Conservation (phyloP, 441 rosid genomes). For the Jatropha multifida region DNA sequence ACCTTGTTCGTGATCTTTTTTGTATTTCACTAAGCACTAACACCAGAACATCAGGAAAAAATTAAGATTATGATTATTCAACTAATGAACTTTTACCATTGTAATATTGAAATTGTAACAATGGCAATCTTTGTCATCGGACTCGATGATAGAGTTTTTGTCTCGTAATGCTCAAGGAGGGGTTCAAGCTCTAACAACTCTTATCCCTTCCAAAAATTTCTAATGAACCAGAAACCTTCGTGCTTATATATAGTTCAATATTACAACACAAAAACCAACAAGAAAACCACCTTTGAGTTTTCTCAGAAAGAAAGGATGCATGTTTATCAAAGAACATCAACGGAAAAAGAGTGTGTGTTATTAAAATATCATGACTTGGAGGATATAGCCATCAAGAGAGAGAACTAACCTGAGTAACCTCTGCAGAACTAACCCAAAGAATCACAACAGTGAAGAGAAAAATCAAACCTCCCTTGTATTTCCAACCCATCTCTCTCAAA, state of each 20-base stretch:
- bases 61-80: not conserved
- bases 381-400: not conserved
- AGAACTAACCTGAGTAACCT: slow-evolving; percentile 44
- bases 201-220: too few relatives aligned
- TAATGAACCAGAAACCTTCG: too few relatives aligned
- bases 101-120: too few relatives aligned
- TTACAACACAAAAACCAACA: not conserved
- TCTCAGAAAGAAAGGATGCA: not conserved
- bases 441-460: slow-evolving; percentile 37
- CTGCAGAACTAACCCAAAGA: slow-evolving; percentile 54
- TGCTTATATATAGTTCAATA: too few relatives aligned
- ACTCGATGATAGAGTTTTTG: too few relatives aligned
- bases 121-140: not conserved
- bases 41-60: not conserved
- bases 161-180: too few relatives aligned
- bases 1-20: too few relatives aligned
- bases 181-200: too few relatives aligned
- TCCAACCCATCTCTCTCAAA: slow-evolving; percentile 41
- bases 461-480: slow-evolving; percentile 42
- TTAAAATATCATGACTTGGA: not conserved
- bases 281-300: too few relatives aligned
- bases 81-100: too few relatives aligned
- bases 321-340: not conserved
- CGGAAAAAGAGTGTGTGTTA: not conserved
- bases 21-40: not conserved